These are phyloP conservation scores for Rhodamnia rubescens DNA, from an alignment of 345 rosid genomes.

Conservation along the genomic window DNA sequence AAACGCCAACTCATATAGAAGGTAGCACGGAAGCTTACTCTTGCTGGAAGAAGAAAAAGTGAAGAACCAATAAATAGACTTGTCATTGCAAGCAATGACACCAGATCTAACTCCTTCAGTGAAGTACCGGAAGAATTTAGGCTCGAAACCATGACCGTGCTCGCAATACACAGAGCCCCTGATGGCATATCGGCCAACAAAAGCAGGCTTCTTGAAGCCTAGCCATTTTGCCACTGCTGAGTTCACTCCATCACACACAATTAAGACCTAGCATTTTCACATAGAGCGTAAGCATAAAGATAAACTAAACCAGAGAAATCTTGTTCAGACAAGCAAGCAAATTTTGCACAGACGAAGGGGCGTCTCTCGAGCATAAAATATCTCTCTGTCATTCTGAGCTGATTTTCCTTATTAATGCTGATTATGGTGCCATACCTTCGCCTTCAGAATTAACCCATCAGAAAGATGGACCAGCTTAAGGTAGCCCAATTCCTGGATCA, in stretches of 20 bases:
- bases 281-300: not conserved
- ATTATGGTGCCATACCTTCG: slow-evolving; percentile 31
- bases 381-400: not conserved
- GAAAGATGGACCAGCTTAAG: slow-evolving; percentile 45
- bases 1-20: not conserved
- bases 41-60: slow-evolving; percentile 5
- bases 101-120: slow-evolving; percentile 43
- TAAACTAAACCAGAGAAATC: not conserved
- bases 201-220: slow-evolving; percentile 43
- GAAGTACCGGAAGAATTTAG: slow-evolving; percentile 15
- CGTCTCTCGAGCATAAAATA: not conserved
- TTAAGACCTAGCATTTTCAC: slow-evolving; percentile 29
- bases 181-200: slow-evolving; percentile 22
- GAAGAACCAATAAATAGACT: slow-evolving; percentile 7
- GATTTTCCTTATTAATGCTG: not conserved
- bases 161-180: slow-evolving; percentile 34
- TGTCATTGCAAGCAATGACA: slow-evolving; percentile 35
- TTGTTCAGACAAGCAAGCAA: not conserved
- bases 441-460: slow-evolving; percentile 41
- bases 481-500: slow-evolving; percentile 39
- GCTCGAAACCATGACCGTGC: slow-evolving; percentile 26
- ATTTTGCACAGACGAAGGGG: not conserved
- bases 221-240: slow-evolving; percentile 61
- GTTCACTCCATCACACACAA: slow-evolving; percentile 68
- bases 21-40: slow-evolving; percentile 6